Evolutionary conservation across 306 rosid species (phyloP), one percentile per base, ranked within the genome.

Genomic region (Echinosophora koreensis): DNA sequence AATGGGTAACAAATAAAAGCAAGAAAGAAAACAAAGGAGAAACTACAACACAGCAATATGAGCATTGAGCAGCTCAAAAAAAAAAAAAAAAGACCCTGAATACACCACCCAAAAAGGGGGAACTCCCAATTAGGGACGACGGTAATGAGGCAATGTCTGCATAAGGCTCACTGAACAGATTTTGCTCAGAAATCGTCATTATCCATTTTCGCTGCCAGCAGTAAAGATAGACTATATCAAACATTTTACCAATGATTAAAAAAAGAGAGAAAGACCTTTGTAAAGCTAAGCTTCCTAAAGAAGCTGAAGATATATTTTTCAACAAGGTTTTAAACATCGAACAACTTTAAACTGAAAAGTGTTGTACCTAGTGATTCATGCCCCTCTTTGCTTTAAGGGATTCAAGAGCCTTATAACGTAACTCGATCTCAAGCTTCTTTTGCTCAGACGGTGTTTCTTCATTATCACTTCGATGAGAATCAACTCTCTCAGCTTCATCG

Each of bases 341-440:
- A 41, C 54, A 65, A 44, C 35, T 41, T 15, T 17, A 2, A 11
- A 16, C 30, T 64, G 1, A 64, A 39, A 4, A 16, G 51, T 41
- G 15, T 3, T 14, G 4, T 64, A 64, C 8, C 12, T 66, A 66
- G 55, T 66, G 16, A 42, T 66, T 18, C 71, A 18, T 66, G 35
- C 71, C 54, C 38, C 9, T 66, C 71, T 66, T 66, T 42, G 71
- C 17, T 42, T 41, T 39, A 16, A 39, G 84, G 79, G 96, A 81
- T 84, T 95, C 96, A 8, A 95, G 92, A 74, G 99, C 99, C 96
- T 92, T 92, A 64, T 91, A 90, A 68, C 99, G 89, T 15, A 95
- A 81, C 84, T 89, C 98, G 41, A 90, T 87, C 91, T 95, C 99
- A 57, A 95, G 96, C 84, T 83, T 95, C 77, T 78, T 88, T 81